phyloP scores from a whole-genome alignment of 1,139 yeast genomes.

The Scheffersomyces illinoinensis region DNA sequence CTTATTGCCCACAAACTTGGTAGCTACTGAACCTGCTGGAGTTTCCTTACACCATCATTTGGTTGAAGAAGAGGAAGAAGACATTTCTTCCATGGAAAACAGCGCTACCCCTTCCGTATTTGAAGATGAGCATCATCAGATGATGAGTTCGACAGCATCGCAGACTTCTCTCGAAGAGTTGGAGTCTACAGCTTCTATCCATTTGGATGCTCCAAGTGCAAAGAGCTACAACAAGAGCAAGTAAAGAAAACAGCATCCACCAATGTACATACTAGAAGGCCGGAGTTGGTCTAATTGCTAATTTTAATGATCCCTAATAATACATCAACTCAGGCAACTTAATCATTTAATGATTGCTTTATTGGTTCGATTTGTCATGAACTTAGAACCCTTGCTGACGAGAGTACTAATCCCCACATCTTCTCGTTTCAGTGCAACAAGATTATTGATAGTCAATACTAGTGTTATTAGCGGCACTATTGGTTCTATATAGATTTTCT shows the following conservation, averaged over 20 bases:
- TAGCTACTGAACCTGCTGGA: slow-evolving; percentile 15
- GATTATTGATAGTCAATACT: background rate
- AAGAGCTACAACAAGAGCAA: slow-evolving; percentile 1
- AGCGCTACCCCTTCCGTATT: slow-evolving; percentile 46
- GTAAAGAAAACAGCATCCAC: background rate
- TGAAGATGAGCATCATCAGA: slow-evolving; percentile 21
- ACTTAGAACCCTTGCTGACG: background rate
- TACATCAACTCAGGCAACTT: background rate
- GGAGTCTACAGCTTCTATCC: slow-evolving; percentile 11
- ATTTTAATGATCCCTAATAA: background rate
- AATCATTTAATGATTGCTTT: background rate
- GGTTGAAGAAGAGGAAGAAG: slow-evolving; percentile 28
- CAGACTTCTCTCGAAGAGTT: slow-evolving; percentile 35
- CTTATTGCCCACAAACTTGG: slow-evolving; percentile 14
- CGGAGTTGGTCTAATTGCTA: slow-evolving; percentile 1
- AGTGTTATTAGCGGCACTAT: background rate
- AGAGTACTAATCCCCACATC: background rate
- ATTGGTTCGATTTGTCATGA: background rate
- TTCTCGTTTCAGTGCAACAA: background rate
- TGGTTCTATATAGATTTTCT: background rate
- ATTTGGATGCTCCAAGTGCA: background rate
- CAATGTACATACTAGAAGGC: slow-evolving; percentile 1
- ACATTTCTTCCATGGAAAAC: slow-evolving; percentile 29
- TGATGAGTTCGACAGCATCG: slow-evolving; percentile 29
- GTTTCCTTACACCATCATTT: slow-evolving; percentile 15